phyloP scores from a whole-genome alignment of 1,139 yeast species.

The Insectozyma bohioensis region DNA sequence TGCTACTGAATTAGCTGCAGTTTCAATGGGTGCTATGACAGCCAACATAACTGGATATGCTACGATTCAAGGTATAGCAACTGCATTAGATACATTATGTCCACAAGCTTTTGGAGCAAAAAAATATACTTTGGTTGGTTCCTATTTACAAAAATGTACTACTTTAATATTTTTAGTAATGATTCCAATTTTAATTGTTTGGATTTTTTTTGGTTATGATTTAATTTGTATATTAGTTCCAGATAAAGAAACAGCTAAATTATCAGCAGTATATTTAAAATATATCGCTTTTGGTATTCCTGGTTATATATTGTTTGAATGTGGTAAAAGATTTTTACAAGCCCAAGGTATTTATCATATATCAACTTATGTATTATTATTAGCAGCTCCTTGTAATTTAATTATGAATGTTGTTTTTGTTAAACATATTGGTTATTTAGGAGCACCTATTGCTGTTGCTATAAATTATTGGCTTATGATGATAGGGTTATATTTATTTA shows the following conservation, averaged over 20 bases:
- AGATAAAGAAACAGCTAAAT: slow-evolving; percentile 48
- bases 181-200: slow-evolving; percentile 47
- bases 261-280: slow-evolving; percentile 52
- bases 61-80: slow-evolving; percentile 57
- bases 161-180: slow-evolving; percentile 50
- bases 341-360: slow-evolving; percentile 82
- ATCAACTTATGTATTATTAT: slow-evolving; percentile 63
- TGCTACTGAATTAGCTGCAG: slow-evolving; percentile 59
- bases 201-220: slow-evolving; percentile 49
- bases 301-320: slow-evolving; percentile 69
- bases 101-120: slow-evolving; percentile 64
- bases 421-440: slow-evolving; percentile 41
- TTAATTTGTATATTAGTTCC: slow-evolving; percentile 40
- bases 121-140: slow-evolving; percentile 51
- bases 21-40: slow-evolving; percentile 63
- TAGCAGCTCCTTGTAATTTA: slow-evolving; percentile 65
- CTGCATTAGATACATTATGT: slow-evolving; percentile 56
- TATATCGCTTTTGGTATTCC: slow-evolving; percentile 56
- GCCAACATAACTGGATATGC: slow-evolving; percentile 61
- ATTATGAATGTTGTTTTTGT: slow-evolving; percentile 46
- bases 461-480: slow-evolving; percentile 60
- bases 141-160: slow-evolving; percentile 54
- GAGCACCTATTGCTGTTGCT: slow-evolving; percentile 61
- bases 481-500: slow-evolving; percentile 40
- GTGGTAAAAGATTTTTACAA: slow-evolving; percentile 69